Evolutionary conservation across 208 protist species (phyloP).

Genomic region (Leishmania tropica): DNA sequence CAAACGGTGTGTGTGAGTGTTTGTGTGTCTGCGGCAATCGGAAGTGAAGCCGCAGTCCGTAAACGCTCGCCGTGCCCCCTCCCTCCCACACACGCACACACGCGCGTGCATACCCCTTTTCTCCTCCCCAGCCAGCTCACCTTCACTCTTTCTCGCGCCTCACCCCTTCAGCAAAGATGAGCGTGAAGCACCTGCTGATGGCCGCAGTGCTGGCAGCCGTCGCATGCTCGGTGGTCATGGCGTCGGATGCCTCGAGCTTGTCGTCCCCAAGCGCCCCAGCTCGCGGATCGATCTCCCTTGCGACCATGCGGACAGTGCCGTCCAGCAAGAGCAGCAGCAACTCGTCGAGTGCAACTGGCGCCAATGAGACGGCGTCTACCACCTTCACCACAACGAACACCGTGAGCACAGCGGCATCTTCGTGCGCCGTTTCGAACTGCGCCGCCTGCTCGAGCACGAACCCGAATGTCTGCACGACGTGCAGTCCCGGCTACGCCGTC

Average conservation of each 20-base stretch:
- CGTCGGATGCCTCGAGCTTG: background rate
- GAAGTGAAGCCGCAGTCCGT: background rate
- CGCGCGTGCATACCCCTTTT: too few species aligned
- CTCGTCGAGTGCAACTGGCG: background rate
- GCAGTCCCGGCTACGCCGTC: slow-evolving; percentile 2
- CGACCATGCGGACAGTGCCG: too few species aligned
- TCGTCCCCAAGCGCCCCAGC: background rate
- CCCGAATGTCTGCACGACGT: slow-evolving; percentile 1
- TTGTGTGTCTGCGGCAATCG: background rate
- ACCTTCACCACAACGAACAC: background rate
- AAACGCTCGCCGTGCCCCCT: background rate
- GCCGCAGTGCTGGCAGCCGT: background rate
- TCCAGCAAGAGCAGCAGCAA: background rate
- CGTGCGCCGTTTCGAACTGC: background rate
- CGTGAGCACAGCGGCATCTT: background rate
- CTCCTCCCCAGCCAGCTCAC: background rate
- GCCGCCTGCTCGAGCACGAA: background rate
- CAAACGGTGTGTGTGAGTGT: too few species aligned
- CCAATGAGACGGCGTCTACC: background rate
- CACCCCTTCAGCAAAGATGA: background rate
- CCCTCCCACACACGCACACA: background rate
- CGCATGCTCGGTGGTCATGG: background rate
- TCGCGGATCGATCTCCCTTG: too few species aligned
- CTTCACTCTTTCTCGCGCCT: background rate
- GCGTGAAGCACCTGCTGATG: background rate